Percentiles rank a stretch among this genome's conserved stretches.
These are phyloP conservation scores for Wallacemonas sp. DNA, from an alignment of 208 protist species.

Conservation along the genomic window DNA sequence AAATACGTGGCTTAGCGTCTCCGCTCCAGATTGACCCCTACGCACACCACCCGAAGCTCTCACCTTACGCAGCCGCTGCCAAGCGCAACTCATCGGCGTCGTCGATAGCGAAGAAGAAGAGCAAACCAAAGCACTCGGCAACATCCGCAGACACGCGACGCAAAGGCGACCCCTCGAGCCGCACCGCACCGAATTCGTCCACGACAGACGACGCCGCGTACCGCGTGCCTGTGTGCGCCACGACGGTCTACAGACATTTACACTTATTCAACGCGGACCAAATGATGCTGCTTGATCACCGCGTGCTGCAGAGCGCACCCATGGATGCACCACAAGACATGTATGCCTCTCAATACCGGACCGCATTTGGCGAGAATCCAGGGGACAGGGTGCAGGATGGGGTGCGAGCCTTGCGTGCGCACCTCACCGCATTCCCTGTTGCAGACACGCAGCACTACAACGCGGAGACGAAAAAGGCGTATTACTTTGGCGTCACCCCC, in stretches of 20 bases:
- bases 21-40: slow-evolving; percentile 39
- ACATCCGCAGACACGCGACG: no score
- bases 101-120: no score
- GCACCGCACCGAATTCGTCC: neutral
- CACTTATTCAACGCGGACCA: slow-evolving; percentile 56
- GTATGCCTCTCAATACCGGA: no score
- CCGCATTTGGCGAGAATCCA: no score
- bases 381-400: slow-evolving; percentile 8
- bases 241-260: slow-evolving; percentile 23
- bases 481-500: slow-evolving; percentile 2
- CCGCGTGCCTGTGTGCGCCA: slow-evolving; percentile 40
- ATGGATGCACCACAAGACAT: no score
- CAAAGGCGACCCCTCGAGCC: no score
- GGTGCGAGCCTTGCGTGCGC: slow-evolving; percentile 11
- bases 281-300: slow-evolving; percentile 24
- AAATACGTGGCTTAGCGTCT: neutral
- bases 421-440: neutral
- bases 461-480: slow-evolving; percentile 23
- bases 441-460: slow-evolving; percentile 8
- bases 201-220: slow-evolving; percentile 15
- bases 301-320: neutral
- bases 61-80: slow-evolving; percentile 44
- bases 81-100: no score
- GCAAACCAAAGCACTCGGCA: no score
- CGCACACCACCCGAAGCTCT: slow-evolving; percentile 49